Evolutionary conservation across 495 filamentous ascomycete genomes (phyloP).

Genomic region (Xylaria longipes): DNA sequence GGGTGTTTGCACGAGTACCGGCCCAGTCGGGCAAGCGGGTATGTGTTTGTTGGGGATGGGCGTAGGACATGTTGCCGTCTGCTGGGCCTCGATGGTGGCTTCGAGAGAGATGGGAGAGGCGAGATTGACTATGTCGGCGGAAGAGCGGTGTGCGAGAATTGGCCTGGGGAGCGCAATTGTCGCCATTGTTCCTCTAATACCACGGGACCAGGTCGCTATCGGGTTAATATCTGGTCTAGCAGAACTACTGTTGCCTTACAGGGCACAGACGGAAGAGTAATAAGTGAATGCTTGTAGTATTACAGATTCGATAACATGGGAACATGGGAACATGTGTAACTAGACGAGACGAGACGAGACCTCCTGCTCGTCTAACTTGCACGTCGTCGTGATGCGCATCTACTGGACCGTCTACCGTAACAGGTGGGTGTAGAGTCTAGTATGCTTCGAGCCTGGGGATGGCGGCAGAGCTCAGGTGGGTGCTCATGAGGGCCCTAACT

Average conservation of each 20-base stretch:
- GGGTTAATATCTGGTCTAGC: constrained; percentile 9
- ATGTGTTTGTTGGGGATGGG: constrained; percentile 91
- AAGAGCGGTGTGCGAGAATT: constrained; percentile 53
- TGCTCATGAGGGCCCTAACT: constrained; percentile 14
- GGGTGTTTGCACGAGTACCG: constrained; percentile 64
- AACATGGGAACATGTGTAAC: constrained; percentile 16
- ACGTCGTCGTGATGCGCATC: not conserved
- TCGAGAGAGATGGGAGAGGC: constrained; percentile 59
- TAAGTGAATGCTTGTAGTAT: constrained; percentile 17
- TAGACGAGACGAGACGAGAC: constrained; percentile 11
- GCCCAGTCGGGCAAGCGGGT: constrained; percentile 81
- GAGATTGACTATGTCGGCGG: constrained; percentile 55
- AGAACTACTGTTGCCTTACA: constrained; percentile 5
- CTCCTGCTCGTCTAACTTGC: constrained; percentile 8
- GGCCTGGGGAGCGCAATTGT: constrained; percentile 61
- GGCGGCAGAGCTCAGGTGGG: constrained; percentile 7
- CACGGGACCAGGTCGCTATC: constrained; percentile 11
- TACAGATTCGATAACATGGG: constrained; percentile 19
- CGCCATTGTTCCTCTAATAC: constrained; percentile 48
- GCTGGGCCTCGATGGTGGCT: constrained; percentile 45
- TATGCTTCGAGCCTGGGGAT: constrained; percentile 18
- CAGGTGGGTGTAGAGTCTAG: constrained; percentile 7
- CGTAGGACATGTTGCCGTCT: constrained; percentile 45
- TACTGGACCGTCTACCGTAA: not conserved
- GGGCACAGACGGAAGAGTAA: constrained; percentile 6